These are phyloP conservation scores for Candida boleticola DNA, from an alignment of 805 yeast species.

Conservation along the genomic window DNA sequence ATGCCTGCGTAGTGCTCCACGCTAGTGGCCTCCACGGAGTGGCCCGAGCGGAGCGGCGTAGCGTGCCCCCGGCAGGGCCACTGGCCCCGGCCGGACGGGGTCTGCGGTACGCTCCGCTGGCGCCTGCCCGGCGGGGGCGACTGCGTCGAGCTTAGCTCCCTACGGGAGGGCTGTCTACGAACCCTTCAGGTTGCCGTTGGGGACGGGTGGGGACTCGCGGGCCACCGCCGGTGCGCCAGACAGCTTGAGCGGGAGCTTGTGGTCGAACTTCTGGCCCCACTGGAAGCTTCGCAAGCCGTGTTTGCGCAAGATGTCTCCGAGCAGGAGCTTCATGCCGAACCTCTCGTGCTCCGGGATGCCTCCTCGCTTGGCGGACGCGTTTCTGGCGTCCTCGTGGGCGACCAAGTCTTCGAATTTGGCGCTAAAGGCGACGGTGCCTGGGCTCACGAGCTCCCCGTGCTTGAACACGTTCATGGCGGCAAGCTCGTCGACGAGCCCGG, in stretches of 20 bases:
- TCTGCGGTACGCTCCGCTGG: too few species aligned
- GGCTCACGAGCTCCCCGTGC: slow-evolving; percentile 34
- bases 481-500: slow-evolving; percentile 10
- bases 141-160: not conserved
- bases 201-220: too few species aligned
- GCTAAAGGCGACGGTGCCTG: slow-evolving; percentile 1
- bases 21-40: not conserved
- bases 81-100: not conserved
- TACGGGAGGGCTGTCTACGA: not conserved
- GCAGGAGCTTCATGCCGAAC: slow-evolving; percentile 24
- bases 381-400: slow-evolving; percentile 7
- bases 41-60: not conserved
- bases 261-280: slow-evolving; percentile 27
- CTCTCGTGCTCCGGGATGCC: slow-evolving; percentile 26
- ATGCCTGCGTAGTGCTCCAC: too few species aligned
- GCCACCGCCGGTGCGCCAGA: too few species aligned
- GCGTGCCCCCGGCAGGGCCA: not conserved
- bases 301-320: slow-evolving; percentile 33
- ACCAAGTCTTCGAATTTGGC: slow-evolving; percentile 5
- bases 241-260: slow-evolving; percentile 16
- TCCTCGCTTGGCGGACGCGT: slow-evolving; percentile 7
- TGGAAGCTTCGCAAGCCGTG: slow-evolving; percentile 18
- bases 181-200: not conserved
- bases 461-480: slow-evolving; percentile 21
- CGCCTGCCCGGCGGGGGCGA: not conserved